These are phyloP conservation scores for Hypoxylon sp. DNA, from an alignment of 2,329 filamentous ascomycete species.

Conservation along the genomic window DNA sequence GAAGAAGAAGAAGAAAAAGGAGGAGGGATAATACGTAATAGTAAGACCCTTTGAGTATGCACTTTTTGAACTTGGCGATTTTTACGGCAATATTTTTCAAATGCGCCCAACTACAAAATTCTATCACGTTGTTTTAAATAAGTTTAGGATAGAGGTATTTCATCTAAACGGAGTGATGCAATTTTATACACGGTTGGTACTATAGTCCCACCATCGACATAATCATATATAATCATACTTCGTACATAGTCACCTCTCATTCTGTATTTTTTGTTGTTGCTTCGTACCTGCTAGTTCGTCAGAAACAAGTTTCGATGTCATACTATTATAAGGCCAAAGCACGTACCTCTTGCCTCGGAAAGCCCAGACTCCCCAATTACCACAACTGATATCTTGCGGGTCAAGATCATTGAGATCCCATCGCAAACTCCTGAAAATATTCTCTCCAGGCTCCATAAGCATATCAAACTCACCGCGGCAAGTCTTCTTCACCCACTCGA, in stretches of 20 bases:
- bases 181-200: constrained; percentile 24
- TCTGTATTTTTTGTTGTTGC: constrained; percentile 68
- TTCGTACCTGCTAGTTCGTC: constrained; percentile 69
- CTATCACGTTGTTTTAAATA: constrained; percentile 2
- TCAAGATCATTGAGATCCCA: constrained; percentile 98
- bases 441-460: constrained; percentile 92
- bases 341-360: constrained; percentile 96
- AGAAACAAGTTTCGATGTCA: constrained; percentile 47
- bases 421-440: constrained; percentile 90
- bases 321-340: constrained; percentile 9
- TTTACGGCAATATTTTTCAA: constrained; percentile 2
- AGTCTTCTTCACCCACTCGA: constrained; percentile 89
- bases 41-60: not conserved
- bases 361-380: constrained; percentile 97
- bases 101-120: not conserved
- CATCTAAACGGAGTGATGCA: constrained; percentile 19
- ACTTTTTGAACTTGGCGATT: not conserved
- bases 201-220: constrained; percentile 6
- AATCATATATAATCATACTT: constrained; percentile 11
- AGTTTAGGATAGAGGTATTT: constrained; percentile 4
- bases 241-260: constrained; percentile 31
- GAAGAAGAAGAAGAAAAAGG: no score
- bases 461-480: constrained; percentile 93
- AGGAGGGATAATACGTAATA: not conserved
- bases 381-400: constrained; percentile 92